Evolutionary conservation across 1,139 yeast species (phyloP).

Genomic region (Magnusiomyces paraingens): DNA sequence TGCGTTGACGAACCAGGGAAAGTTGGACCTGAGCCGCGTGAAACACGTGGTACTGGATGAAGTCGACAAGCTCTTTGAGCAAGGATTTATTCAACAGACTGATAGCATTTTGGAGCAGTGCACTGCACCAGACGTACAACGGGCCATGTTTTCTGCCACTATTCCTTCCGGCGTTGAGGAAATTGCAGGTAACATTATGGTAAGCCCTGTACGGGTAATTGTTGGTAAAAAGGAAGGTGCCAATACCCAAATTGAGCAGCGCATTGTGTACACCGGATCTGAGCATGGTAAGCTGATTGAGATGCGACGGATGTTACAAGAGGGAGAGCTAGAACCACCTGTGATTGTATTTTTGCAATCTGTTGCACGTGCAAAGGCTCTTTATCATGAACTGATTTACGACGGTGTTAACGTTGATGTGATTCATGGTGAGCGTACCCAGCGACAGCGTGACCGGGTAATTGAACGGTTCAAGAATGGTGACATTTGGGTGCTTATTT

Average conservation of each 20-base stretch:
- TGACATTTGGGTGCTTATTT: slow-evolving; percentile 90
- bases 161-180: slow-evolving; percentile 92
- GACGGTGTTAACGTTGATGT: slow-evolving; percentile 92
- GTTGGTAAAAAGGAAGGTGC: slow-evolving; percentile 96
- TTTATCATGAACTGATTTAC: slow-evolving; percentile 84
- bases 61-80: slow-evolving; percentile 90
- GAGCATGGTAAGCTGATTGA: slow-evolving; percentile 94
- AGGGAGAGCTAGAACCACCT: slow-evolving; percentile 88
- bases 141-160: slow-evolving; percentile 90
- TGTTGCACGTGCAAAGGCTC: slow-evolving; percentile 88
- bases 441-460: slow-evolving; percentile 77
- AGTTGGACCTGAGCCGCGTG: slow-evolving; percentile 54
- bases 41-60: slow-evolving; percentile 83
- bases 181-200: slow-evolving; percentile 79
- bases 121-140: slow-evolving; percentile 43
- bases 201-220: slow-evolving; percentile 74
- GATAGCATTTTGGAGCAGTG: slow-evolving; percentile 75
- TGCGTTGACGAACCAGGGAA: slow-evolving; percentile 61
- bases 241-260: slow-evolving; percentile 73
- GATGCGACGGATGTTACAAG: slow-evolving; percentile 76
- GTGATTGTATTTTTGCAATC: slow-evolving; percentile 88
- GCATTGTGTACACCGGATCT: slow-evolving; percentile 77
- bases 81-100: slow-evolving; percentile 86
- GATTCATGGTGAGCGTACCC: slow-evolving; percentile 92
- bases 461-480: slow-evolving; percentile 82